These are phyloP conservation scores for Chlorociboria aeruginascens DNA, from an alignment of 495 filamentous ascomycete genomes.

Conservation along the genomic window DNA sequence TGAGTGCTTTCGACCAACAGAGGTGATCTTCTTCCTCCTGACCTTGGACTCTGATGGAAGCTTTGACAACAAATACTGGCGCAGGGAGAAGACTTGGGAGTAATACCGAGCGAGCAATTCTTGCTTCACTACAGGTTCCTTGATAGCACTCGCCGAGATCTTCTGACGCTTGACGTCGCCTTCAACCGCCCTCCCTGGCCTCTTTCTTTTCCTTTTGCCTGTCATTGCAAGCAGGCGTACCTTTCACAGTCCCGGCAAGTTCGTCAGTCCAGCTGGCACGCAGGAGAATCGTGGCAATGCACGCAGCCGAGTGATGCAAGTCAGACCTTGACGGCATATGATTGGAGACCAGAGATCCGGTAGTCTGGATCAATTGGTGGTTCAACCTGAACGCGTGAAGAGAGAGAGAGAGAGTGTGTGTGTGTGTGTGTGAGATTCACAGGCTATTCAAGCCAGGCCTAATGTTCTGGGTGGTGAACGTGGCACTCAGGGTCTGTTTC, in stretches of 20 bases:
- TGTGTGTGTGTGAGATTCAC: no score
- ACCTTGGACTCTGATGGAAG: conserved; percentile 33
- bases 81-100: conserved; percentile 49
- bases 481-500: no score
- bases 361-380: no score
- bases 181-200: conserved; percentile 1
- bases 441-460: no score
- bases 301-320: neutral
- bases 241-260: neutral
- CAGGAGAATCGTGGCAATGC: no score
- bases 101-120: conserved; percentile 70
- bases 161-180: conserved; percentile 5
- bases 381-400: no score
- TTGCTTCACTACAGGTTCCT: conserved; percentile 31
- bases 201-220: conserved; percentile 21
- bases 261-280: neutral
- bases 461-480: no score
- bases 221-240: neutral
- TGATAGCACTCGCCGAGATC: neutral
- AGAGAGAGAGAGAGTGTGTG: no score
- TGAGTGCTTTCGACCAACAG: conserved; percentile 6
- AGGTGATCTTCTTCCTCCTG: conserved; percentile 31
- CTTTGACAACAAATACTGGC: conserved; percentile 53
- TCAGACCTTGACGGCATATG: no score
- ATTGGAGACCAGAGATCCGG: no score